phyloP scores from a whole-genome alignment of 768 basidiomycete genomes.

The Trametes coccinea region DNA sequence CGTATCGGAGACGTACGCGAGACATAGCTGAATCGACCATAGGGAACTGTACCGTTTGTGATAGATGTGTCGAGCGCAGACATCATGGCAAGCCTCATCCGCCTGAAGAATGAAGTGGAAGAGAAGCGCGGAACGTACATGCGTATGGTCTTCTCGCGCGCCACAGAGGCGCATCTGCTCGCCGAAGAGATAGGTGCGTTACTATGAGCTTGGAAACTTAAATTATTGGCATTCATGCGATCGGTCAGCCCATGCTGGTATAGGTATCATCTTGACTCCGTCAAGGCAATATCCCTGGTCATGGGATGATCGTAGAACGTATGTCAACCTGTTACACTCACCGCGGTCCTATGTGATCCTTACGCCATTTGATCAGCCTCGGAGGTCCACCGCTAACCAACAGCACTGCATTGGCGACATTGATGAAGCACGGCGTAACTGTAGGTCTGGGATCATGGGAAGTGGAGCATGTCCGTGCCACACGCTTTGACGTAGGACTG shows the following conservation, averaged over 20 bases:
- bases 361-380: slow-evolving; percentile 40
- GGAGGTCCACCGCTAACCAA: slow-evolving; percentile 70
- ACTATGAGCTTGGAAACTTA: slow-evolving; percentile 28
- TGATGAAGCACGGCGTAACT: slow-evolving; percentile 62
- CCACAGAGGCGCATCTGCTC: slow-evolving; percentile 64
- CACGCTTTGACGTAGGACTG: slow-evolving; percentile 42
- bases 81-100: slow-evolving; percentile 74
- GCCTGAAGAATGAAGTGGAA: slow-evolving; percentile 67
- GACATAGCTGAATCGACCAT: neutral
- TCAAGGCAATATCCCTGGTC: slow-evolving; percentile 59
- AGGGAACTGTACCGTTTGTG: slow-evolving; percentile 76
- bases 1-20: neutral
- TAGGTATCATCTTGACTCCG: slow-evolving; percentile 53
- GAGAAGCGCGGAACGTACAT: slow-evolving; percentile 42
- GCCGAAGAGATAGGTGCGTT: slow-evolving; percentile 62
- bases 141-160: slow-evolving; percentile 64
- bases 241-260: slow-evolving; percentile 1
- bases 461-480: slow-evolving; percentile 34
- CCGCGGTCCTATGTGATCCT: neutral
- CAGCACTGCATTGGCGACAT: slow-evolving; percentile 51
- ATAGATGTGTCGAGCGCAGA: slow-evolving; percentile 77
- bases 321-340: slow-evolving; percentile 24
- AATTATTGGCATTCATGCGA: neutral
- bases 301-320: slow-evolving; percentile 69
- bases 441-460: slow-evolving; percentile 55